These are phyloP conservation scores for Candida sanyiensis DNA, from an alignment of 805 yeast species.

Conservation along the genomic window DNA sequence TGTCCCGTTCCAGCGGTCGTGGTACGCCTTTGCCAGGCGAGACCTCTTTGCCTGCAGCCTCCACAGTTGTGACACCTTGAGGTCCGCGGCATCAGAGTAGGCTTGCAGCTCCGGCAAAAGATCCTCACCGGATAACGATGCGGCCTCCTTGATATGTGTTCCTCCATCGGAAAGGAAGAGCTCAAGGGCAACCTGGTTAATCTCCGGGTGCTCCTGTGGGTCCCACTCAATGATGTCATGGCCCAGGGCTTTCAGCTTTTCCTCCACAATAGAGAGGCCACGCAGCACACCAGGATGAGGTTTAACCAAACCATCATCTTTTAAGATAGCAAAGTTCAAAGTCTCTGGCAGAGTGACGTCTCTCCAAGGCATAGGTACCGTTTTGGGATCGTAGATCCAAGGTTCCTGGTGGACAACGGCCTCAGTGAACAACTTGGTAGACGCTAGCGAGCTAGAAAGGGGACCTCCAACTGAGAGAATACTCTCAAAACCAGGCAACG, in stretches of 20 bases:
- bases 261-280: constrained; percentile 32
- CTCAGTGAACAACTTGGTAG: constrained; percentile 61
- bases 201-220: constrained; percentile 34
- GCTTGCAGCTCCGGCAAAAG: constrained; percentile 37
- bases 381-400: constrained; percentile 48
- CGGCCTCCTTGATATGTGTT: constrained; percentile 30
- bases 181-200: constrained; percentile 28
- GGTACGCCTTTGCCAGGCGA: constrained; percentile 32
- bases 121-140: constrained; percentile 38
- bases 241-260: constrained; percentile 30
- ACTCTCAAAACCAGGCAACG: constrained; percentile 27
- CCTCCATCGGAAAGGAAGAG: constrained; percentile 39
- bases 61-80: constrained; percentile 38
- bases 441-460: constrained; percentile 53
- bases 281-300: constrained; percentile 53
- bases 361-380: constrained; percentile 48
- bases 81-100: constrained; percentile 32
- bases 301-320: constrained; percentile 35
- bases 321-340: constrained; percentile 40
- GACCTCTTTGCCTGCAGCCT: constrained; percentile 37
- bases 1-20: constrained; percentile 39
- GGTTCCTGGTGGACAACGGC: constrained; percentile 43
- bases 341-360: constrained; percentile 24
- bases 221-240: constrained; percentile 41
- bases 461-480: constrained; percentile 70